A percentile compares a stretch with the other conserved stretches of the same genome.
Conservation (phyloP, 768 basidiomycete species). For the Leccinum barrowsii region DNA sequence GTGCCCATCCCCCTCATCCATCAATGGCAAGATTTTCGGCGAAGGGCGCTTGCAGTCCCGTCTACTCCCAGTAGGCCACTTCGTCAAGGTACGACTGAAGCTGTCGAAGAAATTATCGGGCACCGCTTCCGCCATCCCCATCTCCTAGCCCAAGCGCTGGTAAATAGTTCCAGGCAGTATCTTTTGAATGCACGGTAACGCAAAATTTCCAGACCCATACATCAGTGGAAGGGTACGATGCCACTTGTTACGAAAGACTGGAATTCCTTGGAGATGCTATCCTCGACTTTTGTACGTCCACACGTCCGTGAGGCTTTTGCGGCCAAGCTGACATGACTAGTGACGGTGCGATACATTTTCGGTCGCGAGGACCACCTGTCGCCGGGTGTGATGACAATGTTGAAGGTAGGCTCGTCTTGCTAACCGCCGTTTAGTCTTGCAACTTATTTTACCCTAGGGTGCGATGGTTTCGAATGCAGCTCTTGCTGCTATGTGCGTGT, state of each 20-base stretch:
- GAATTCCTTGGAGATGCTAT: conserved; percentile 88
- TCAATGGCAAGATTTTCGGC: conserved; percentile 67
- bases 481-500: conserved; percentile 72
- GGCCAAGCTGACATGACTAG: conserved; percentile 35
- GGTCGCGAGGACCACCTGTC: conserved; percentile 57
- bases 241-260: conserved; percentile 66
- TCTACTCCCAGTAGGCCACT: conserved; percentile 44
- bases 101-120: conserved; percentile 63
- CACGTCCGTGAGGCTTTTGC: neutral
- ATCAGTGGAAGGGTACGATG: conserved; percentile 53
- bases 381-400: conserved; percentile 73
- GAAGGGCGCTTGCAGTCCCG: conserved; percentile 43
- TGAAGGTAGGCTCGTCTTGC: conserved; percentile 51
- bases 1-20: conserved; percentile 62
- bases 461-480: conserved; percentile 85
- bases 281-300: conserved; percentile 69
- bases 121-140: conserved; percentile 59
- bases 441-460: conserved; percentile 41
- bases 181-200: conserved; percentile 7
- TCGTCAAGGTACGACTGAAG: conserved; percentile 45
- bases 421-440: neutral
- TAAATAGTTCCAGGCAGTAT: conserved; percentile 30
- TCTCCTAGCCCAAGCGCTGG: conserved; percentile 71
- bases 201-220: conserved; percentile 57
- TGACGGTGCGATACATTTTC: conserved; percentile 71